A percentile compares a stretch with the other conserved stretches of the same genome.
Conservation (phyloP, 371 early-diverging fungal species). For the Haplosporangium sp. region DNA sequence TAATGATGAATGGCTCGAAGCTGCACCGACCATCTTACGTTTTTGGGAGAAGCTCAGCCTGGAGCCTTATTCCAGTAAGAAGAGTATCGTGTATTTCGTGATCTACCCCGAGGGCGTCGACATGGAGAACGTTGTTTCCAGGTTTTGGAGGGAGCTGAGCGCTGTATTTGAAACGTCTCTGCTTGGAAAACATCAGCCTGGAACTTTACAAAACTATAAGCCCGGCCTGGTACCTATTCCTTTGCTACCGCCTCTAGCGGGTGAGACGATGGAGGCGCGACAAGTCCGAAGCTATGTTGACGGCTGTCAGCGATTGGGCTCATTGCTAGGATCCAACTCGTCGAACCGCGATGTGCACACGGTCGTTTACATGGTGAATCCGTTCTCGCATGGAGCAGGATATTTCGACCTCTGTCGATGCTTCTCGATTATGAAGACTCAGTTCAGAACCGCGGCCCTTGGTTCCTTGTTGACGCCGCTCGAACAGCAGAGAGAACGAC, state of each 20-base stretch:
- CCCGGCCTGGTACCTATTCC: slow-evolving; percentile 65
- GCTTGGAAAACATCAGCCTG: slow-evolving; percentile 66
- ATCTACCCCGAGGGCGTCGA: slow-evolving; percentile 64
- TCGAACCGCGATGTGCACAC: slow-evolving; percentile 51
- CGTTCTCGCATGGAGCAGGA: slow-evolving; percentile 60
- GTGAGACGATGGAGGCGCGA: slow-evolving; percentile 54
- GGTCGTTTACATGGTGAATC: slow-evolving; percentile 71
- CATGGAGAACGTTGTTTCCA: slow-evolving; percentile 55
- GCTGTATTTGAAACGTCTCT: slow-evolving; percentile 62
- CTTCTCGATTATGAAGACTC: slow-evolving; percentile 61
- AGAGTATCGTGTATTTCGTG: slow-evolving; percentile 67
- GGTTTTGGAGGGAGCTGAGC: slow-evolving; percentile 67
- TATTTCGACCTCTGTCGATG: slow-evolving; percentile 67
- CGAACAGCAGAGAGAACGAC: slow-evolving; percentile 55
- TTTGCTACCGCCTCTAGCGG: slow-evolving; percentile 50
- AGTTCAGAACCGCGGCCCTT: slow-evolving; percentile 44
- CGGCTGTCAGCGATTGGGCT: slow-evolving; percentile 63
- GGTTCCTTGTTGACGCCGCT: slow-evolving; percentile 29
- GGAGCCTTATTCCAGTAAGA: slow-evolving; percentile 67
- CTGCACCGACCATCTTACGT: slow-evolving; percentile 63
- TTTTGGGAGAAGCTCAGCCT: slow-evolving; percentile 74
- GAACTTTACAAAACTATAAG: slow-evolving; percentile 56
- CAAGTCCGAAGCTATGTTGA: slow-evolving; percentile 63
- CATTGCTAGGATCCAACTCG: slow-evolving; percentile 52
- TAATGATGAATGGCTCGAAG: slow-evolving; percentile 70